Conservation (phyloP, 495 filamentous ascomycete genomes). For the Jackrogersella minutella region DNA sequence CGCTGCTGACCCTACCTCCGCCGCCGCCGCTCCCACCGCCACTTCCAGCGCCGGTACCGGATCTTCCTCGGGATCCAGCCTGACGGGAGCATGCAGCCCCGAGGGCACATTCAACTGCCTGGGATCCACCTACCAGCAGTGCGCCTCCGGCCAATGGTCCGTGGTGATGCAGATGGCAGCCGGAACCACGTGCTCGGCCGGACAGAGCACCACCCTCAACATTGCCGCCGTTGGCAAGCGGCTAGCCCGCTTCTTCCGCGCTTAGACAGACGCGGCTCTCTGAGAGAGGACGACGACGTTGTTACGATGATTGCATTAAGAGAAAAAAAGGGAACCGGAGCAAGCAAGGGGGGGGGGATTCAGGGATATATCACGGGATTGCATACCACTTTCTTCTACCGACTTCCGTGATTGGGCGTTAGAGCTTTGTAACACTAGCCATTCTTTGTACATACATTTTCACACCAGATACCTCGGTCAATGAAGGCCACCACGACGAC, state of each 20-base stretch:
- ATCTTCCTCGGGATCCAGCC: conserved; percentile 27
- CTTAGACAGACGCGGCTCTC: conserved; percentile 24
- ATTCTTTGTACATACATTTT: conserved; percentile 9
- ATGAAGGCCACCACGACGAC: not conserved
- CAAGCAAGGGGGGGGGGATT: not conserved
- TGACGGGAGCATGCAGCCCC: conserved; percentile 47
- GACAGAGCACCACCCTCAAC: conserved; percentile 43
- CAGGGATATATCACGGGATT: not conserved
- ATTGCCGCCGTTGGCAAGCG: conserved; percentile 42
- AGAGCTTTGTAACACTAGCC: conserved; percentile 3
- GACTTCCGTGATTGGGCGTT: not conserved
- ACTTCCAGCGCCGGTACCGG: conserved; percentile 28
- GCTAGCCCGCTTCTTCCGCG: conserved; percentile 38
- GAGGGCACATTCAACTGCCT: conserved; percentile 58
- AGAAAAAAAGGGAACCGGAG: not conserved
- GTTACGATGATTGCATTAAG: not conserved
- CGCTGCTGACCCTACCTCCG: conserved; percentile 23
- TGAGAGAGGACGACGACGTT: not conserved
- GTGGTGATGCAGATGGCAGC: conserved; percentile 47
- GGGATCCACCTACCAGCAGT: conserved; percentile 54
- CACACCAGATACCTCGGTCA: not conserved
- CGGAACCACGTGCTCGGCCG: conserved; percentile 49
- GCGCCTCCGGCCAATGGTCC: conserved; percentile 55
- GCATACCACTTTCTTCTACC: not conserved
- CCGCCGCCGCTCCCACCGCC: conserved; percentile 24